Conservation (phyloP, 441 rosid genomes). For the Populus hybrid region DNA sequence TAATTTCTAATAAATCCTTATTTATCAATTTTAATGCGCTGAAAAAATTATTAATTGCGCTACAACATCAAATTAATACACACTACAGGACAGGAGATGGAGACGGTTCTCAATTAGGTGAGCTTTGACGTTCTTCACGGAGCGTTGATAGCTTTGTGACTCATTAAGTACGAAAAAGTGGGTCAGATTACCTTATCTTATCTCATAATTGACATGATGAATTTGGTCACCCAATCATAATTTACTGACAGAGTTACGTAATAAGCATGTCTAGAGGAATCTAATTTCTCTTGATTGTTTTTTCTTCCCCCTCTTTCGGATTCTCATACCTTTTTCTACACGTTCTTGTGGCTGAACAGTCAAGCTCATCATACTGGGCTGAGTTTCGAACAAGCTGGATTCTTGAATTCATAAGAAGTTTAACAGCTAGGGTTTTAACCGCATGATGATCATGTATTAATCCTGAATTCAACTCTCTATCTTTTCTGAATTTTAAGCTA, state of each 20-base stretch:
- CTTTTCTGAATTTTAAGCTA: background rate
- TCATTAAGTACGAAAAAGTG: background rate
- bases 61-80: too few relatives aligned
- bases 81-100: background rate
- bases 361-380: background rate
- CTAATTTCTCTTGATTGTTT: background rate
- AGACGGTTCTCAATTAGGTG: background rate
- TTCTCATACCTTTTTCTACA: background rate
- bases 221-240: background rate
- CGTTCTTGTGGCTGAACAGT: background rate
- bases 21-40: too few relatives aligned
- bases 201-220: background rate
- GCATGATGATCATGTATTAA: too few relatives aligned
- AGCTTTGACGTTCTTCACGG: background rate
- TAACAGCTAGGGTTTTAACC: background rate
- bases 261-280: background rate
- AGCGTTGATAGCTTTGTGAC: background rate
- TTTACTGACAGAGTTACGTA: background rate
- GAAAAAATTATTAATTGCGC: too few relatives aligned
- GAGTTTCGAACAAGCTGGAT: background rate
- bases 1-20: too few relatives aligned
- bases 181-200: background rate
- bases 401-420: background rate
- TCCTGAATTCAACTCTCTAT: background rate
- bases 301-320: background rate